Evolutionary conservation across 164 flowering plant species (phyloP), one percentile per base, ranked within the genome.

Genomic region (Magnolia sinica): DNA sequence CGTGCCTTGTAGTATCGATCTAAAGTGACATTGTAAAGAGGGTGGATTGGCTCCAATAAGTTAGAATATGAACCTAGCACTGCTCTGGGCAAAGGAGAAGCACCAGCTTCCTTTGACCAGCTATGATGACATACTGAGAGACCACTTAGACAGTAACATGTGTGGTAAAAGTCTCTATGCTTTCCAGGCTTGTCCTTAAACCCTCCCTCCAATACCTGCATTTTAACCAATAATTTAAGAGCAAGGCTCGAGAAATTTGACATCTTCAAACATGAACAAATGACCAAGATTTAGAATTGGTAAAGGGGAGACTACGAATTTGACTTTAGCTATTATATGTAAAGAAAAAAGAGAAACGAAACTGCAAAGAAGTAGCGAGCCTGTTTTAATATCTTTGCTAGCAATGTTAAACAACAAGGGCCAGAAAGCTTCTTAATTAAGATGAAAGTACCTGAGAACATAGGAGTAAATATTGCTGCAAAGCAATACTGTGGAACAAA

Each of bases 121-220:
- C 87, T 80, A 80, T 91, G 76, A 73, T 94, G 99, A 77, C 92
- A 78, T 59, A 88, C 83, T 0, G 97, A 90, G 20, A 96, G 91
- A 61, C 99, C 97, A 68, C 98, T 92, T 13, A 94, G 87, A 78
- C 94, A 91, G 75, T 96, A 96, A 81, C 99, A 94, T 7, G 98
- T 91, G 85, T 92, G 98, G 67, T 96, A 94, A 73, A 78, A 84
- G 82, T 96, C 98, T 83, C 91, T 87, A 14, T 51, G 19, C 79
- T 91, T 91, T 73, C 97, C 93, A 8, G 96, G 99, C 77, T 96
- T 96, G 86, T 96, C 98, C 80, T 84, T 85, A 79, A 96, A 85
- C 20, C 99, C 98, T 63, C 97, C 97, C 16, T 87, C 85, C 61
- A 50, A 81, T 20, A 79, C 83, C 95, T 92, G 91, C 88, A 86